A percentile compares a stretch with the other conserved stretches of the same genome.
Evolutionary conservation across 495 filamentous ascomycete species (phyloP).

Genomic region (Viridothelium virens): DNA sequence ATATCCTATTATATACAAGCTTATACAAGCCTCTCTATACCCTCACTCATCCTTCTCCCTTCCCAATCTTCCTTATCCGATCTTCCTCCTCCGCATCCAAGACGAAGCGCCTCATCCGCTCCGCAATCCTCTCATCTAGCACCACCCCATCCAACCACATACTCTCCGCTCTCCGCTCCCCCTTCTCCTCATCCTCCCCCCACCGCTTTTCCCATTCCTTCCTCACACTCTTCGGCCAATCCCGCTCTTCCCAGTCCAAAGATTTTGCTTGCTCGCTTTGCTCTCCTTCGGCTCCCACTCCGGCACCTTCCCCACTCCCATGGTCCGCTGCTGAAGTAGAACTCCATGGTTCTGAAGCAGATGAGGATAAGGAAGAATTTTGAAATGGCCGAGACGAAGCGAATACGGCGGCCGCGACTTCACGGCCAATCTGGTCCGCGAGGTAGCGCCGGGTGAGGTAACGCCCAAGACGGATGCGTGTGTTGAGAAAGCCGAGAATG

Average conservation of each 20-base stretch:
- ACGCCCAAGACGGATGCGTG: slow-evolving; percentile 74
- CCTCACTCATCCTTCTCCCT: slow-evolving; percentile 38
- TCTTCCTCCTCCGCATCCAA: slow-evolving; percentile 56
- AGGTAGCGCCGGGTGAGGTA: slow-evolving; percentile 80
- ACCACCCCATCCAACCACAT: slow-evolving; percentile 73
- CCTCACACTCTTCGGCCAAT: slow-evolving; percentile 79
- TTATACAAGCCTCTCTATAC: neutral
- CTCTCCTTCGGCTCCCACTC: slow-evolving; percentile 26
- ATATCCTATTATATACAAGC: neutral
- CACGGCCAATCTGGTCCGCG: slow-evolving; percentile 81
- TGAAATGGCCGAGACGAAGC: slow-evolving; percentile 49
- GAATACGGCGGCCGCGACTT: slow-evolving; percentile 77
- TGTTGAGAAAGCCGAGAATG: slow-evolving; percentile 88
- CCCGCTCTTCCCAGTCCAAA: slow-evolving; percentile 68
- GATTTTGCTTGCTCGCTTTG: slow-evolving; percentile 59
- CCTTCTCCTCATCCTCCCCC: slow-evolving; percentile 15
- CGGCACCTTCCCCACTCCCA: slow-evolving; percentile 22
- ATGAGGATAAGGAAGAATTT: slow-evolving; percentile 17
- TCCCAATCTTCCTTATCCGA: slow-evolving; percentile 52
- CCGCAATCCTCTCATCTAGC: slow-evolving; percentile 67
- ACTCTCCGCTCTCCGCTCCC: slow-evolving; percentile 31
- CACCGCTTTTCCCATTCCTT: slow-evolving; percentile 46
- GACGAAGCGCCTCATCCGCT: slow-evolving; percentile 74
- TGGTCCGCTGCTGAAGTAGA: slow-evolving; percentile 9
- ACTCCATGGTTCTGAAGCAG: slow-evolving; percentile 31